A percentile compares a stretch with the other conserved stretches of the same genome.
These are phyloP conservation scores for Colletotrichum tropicale DNA, from an alignment of 2,329 filamentous ascomycete genomes.

Conservation along the genomic window DNA sequence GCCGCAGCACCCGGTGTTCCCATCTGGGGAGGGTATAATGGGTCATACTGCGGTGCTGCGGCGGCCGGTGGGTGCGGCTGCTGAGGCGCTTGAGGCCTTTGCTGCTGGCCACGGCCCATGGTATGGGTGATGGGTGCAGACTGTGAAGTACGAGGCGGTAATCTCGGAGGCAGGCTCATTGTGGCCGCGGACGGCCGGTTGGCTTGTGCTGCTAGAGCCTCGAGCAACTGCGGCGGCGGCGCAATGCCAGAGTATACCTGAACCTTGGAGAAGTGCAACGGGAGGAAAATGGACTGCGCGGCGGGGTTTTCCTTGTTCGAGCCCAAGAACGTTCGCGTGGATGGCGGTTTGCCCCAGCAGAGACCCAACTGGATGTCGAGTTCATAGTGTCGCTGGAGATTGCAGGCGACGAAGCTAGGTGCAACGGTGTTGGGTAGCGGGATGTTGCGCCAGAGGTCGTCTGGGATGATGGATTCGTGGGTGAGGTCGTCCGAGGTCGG, in stretches of 20 bases:
- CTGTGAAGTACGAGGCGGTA: constrained; percentile 36
- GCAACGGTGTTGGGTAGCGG: constrained; percentile 84
- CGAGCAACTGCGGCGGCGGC: constrained; percentile 77
- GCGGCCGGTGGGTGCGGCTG: constrained; percentile 27
- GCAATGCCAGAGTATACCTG: constrained; percentile 87
- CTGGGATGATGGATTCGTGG: constrained; percentile 72
- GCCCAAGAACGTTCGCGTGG: constrained; percentile 31
- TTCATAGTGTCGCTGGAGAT: constrained; percentile 81
- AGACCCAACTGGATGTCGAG: constrained; percentile 83
- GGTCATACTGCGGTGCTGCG: constrained; percentile 44
- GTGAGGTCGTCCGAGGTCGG: constrained; percentile 60
- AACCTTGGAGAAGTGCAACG: constrained; percentile 75
- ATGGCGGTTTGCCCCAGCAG: constrained; percentile 67
- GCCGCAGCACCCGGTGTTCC: constrained; percentile 45
- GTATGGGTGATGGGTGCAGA: constrained; percentile 26
- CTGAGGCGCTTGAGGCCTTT: constrained; percentile 26
- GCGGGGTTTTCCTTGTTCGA: constrained; percentile 26
- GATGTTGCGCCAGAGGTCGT: constrained; percentile 72
- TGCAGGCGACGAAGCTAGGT: constrained; percentile 88
- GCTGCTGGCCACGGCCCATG: constrained; percentile 25
- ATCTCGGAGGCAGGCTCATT: constrained; percentile 35
- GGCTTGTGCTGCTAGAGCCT: constrained; percentile 51
- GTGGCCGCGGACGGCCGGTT: constrained; percentile 40
- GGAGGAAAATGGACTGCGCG: constrained; percentile 74
- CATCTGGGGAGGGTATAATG: constrained; percentile 64